Evolutionary conservation across 352 stramenopile genomes (phyloP), one percentile per base, ranked within the genome.

Genomic region (Globisporangium splendens): DNA sequence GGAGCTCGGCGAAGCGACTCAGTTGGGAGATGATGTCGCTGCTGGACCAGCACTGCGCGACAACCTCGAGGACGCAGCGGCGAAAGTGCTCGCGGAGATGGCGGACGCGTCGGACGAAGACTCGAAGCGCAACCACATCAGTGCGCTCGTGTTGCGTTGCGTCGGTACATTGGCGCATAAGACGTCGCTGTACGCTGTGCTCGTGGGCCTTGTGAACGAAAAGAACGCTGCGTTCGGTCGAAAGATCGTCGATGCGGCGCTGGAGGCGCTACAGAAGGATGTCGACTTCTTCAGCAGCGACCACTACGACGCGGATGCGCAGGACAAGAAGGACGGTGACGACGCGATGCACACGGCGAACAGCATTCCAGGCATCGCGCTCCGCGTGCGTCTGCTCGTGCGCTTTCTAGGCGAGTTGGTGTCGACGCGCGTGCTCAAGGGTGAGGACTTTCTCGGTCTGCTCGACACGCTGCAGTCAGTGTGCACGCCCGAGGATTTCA

Each of bases 171-270:
- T 91, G 62, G 70, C 76, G 21, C 77, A 86, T 66, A 93, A 93
- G 70, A 91, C 81, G 18, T 65, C 75, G 56, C 66, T 88, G 35
- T 89, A 89, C 51, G 81, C 81, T 3, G 75, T 86, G 46, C 63
- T 93, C 21, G 72, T 75, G 4, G 83, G 72, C 3, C 74, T 89
- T n/a, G 72, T 91, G 55, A 88, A 88, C 61, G 81, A 76, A 20
- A 78, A 78, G 42, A 73, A 80, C 47, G 55, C 63, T 0, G 67
- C 69, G 8, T 89, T 93, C 43, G 84, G 79, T 7, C 75, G 70
- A 11, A 68, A 76, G 39, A 49, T 93, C 1, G 58, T 89, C 18
- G 68, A 81, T 17, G 59, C 53, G 11, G 64, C 70, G 6, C n/a
- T 75, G 8, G 39, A 49, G 3, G 46, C 65, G 15, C 61, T 92